Conservation (phyloP, 2,329 filamentous ascomycete species). For the Pseudocercospora pini-densiflorae region DNA sequence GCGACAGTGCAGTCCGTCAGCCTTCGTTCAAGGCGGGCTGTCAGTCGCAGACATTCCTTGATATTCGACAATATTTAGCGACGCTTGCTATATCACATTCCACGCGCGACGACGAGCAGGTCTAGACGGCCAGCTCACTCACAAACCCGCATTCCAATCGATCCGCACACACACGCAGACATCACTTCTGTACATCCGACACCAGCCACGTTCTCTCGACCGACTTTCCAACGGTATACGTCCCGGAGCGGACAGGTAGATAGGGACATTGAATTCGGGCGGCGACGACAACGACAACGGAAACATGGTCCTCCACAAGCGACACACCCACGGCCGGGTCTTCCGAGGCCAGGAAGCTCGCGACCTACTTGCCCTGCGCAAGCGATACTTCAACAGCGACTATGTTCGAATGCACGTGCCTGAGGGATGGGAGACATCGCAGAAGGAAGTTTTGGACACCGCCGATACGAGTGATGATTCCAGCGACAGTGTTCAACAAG, state of each 20-base stretch:
- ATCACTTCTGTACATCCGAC: constrained; percentile 8
- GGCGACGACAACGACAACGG: constrained; percentile 17
- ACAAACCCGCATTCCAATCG: constrained; percentile 26
- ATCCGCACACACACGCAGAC: constrained; percentile 17
- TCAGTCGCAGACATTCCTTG: constrained; percentile 6
- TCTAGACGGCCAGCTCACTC: constrained; percentile 21
- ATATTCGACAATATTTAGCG: not conserved
- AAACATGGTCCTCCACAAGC: constrained; percentile 38
- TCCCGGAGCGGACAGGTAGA: constrained; percentile 2
- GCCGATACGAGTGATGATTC: not conserved
- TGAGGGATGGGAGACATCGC: constrained; percentile 28
- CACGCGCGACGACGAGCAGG: constrained; percentile 12
- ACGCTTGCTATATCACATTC: constrained; percentile 4
- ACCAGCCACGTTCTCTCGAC: constrained; percentile 1
- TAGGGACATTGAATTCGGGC: not conserved
- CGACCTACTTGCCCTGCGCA: constrained; percentile 31
- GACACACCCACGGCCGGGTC: constrained; percentile 36
- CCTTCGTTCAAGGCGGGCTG: constrained; percentile 12
- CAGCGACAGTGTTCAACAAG: constrained; percentile 29
- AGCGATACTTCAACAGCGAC: constrained; percentile 35
- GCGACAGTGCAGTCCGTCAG: constrained; percentile 6
- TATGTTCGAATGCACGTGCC: constrained; percentile 34
- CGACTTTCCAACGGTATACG: not conserved
- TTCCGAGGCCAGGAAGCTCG: constrained; percentile 34
- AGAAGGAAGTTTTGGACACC: not conserved